Evolutionary conservation across 495 filamentous ascomycete genomes (phyloP).

Genomic region (Pseudoneurospora amorphoporcata): DNA sequence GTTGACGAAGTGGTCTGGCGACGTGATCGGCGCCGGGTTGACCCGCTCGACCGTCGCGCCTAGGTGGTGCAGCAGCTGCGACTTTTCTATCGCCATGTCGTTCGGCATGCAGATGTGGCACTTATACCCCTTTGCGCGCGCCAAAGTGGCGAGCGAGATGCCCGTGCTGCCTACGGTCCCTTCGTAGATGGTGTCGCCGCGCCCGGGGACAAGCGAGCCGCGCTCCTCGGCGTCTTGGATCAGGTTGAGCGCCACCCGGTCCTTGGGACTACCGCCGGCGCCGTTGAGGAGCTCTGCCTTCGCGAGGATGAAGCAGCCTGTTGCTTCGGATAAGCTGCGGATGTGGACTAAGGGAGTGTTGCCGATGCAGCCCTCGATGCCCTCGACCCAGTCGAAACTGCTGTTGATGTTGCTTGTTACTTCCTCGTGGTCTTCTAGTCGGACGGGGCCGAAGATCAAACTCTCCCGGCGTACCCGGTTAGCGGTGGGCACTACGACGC

Average conservation of each 20-base stretch:
- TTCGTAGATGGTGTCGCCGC: constrained; percentile 92
- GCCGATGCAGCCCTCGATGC: constrained; percentile 87
- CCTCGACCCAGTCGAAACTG: constrained; percentile 39
- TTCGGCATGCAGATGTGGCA: constrained; percentile 97
- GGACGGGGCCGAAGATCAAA: constrained; percentile 33
- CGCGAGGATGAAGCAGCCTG: constrained; percentile 82
- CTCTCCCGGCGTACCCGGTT: constrained; percentile 18
- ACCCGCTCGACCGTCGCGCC: constrained; percentile 86
- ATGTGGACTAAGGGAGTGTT: constrained; percentile 87
- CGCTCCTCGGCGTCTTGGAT: constrained; percentile 72
- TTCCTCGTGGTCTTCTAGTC: constrained; percentile 43
- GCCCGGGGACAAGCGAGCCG: constrained; percentile 65
- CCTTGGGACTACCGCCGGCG: constrained; percentile 91
- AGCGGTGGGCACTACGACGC: not conserved
- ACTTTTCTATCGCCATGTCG: constrained; percentile 85
- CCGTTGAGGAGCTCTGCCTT: constrained; percentile 98
- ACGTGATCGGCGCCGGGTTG: constrained; percentile 80
- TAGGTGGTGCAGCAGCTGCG: constrained; percentile 75
- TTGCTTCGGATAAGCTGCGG: constrained; percentile 80
- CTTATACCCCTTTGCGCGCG: constrained; percentile 77
- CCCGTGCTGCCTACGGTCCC: constrained; percentile 92
- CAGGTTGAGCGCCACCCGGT: constrained; percentile 85
- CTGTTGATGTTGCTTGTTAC: constrained; percentile 5
- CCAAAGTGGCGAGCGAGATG: constrained; percentile 84
- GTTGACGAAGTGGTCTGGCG: constrained; percentile 90